phyloP scores from a whole-genome alignment of 1,284 basidiomycete genomes.

The Porogramme epimiltina region DNA sequence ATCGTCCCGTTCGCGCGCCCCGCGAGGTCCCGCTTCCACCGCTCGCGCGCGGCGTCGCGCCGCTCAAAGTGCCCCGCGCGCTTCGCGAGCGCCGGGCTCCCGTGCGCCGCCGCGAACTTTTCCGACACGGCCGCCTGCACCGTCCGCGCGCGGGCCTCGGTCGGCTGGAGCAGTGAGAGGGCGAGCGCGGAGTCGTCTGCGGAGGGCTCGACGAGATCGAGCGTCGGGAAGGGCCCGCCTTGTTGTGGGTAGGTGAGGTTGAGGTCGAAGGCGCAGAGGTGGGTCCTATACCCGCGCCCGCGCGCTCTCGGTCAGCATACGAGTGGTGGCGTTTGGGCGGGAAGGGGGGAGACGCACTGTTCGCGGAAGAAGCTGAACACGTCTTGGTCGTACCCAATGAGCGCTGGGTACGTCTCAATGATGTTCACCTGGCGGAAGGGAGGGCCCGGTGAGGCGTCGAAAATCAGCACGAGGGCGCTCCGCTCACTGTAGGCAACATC shows the following conservation, averaged over 20 bases:
- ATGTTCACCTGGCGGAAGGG: slow-evolving; percentile 45
- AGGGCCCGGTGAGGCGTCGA: too few relatives aligned
- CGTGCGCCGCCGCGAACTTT: slow-evolving; percentile 14
- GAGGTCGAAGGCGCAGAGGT: slow-evolving; percentile 54
- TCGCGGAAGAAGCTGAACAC: slow-evolving; percentile 67
- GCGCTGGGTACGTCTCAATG: slow-evolving; percentile 69
- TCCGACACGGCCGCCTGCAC: slow-evolving; percentile 8
- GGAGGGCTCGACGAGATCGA: slow-evolving; percentile 15
- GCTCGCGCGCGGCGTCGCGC: slow-evolving; percentile 16
- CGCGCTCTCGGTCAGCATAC: too few relatives aligned
- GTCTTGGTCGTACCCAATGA: slow-evolving; percentile 67
- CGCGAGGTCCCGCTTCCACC: slow-evolving; percentile 28
- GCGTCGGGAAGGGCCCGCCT: slow-evolving; percentile 46
- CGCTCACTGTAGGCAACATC: not conserved
- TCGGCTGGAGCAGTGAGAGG: slow-evolving; percentile 10
- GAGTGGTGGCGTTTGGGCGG: too few relatives aligned
- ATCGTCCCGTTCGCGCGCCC: slow-evolving; percentile 31
- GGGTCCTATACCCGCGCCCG: slow-evolving; percentile 12
- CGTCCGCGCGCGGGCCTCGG: slow-evolving; percentile 14
- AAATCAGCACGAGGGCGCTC: too few relatives aligned
- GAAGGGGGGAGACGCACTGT: slow-evolving; percentile 44
- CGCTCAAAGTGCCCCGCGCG: slow-evolving; percentile 15
- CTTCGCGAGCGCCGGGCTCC: slow-evolving; percentile 3
- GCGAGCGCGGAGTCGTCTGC: slow-evolving; percentile 4
- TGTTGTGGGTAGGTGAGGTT: slow-evolving; percentile 70